Base-by-base conservation (phyloP, 2,329 filamentous ascomycete genomes). In the Mycocentrospora acerina region DNA sequence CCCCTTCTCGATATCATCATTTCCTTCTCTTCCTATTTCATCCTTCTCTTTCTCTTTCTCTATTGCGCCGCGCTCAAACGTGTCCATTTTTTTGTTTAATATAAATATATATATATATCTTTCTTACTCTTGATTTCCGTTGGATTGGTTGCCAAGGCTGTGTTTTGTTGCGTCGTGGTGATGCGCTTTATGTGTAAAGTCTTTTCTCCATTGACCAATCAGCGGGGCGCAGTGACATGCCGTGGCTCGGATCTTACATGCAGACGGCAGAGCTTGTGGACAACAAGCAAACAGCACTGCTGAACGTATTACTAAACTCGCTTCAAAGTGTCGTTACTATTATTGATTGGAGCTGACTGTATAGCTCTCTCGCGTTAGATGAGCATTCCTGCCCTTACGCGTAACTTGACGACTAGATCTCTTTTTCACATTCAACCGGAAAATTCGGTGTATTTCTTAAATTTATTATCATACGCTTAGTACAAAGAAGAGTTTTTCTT, bases 221-320 rank as follows among this genome's bases (percentile, higher is more conserved):
- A 40, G 17, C 8, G 16, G 10, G 4, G 7, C 11, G 33, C 22
- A 45, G 48, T 49, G 46, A 49, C 43, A 32, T 29, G n/a, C n/a
- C n/a, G n/a, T n/a, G n/a, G n/a, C 34, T 26, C 27, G 10, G 13
- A 22, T 37, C 37, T 27, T 31, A 37, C 29, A n/a, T 27, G 30
- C 33, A 34, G 24, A 37, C 29, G 30, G 34, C 34, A 37, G 27
- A 34, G 26, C 22, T 22, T 24, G 26, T 27, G 34, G 34, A 34
- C 34, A 34, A 34, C 37, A 31, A 42, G 31, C 12, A 12, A 18
- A 22, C 19, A n/a, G n/a, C n/a, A n/a, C n/a, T n/a, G n/a, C n/a
- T n/a, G n/a, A n/a, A n/a, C 53, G 52, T 1, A 56, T 14, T 24
- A 48, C 42, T 17, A 52, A 44, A 4, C n/a, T n/a, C n/a, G n/a